Conservation (phyloP, 768 basidiomycete species). For the Calvatia gigantea region DNA sequence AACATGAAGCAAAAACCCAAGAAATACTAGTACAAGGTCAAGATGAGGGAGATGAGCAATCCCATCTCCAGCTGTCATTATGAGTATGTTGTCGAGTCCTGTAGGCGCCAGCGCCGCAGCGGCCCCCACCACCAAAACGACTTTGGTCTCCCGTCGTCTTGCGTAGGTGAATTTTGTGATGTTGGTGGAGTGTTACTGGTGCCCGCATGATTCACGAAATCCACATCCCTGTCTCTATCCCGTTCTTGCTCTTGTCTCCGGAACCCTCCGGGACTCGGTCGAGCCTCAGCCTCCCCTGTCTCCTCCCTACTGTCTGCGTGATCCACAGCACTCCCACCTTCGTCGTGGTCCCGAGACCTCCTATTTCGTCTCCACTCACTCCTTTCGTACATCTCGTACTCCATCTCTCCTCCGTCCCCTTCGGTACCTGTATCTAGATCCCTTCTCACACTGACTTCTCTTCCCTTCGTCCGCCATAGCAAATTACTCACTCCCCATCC, state of each 20-base stretch:
- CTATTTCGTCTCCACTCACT: slow-evolving; percentile 1
- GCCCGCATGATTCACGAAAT: not conserved
- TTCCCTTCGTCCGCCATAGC: slow-evolving; percentile 13
- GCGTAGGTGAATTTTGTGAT: slow-evolving; percentile 12
- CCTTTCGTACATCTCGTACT: slow-evolving; percentile 17
- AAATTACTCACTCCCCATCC: slow-evolving; percentile 13
- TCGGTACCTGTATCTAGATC: not conserved
- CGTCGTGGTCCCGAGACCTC: not conserved
- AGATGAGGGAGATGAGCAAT: not conserved
- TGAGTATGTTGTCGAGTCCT: slow-evolving; percentile 72
- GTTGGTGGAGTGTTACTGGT: slow-evolving; percentile 1
- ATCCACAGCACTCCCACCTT: not conserved
- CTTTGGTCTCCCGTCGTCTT: slow-evolving; percentile 17
- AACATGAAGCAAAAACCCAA: not conserved
- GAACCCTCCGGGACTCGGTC: not conserved
- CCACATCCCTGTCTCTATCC: not conserved
- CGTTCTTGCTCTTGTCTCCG: not conserved
- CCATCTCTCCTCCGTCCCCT: slow-evolving; percentile 23
- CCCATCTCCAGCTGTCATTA: not conserved
- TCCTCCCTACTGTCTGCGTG: slow-evolving; percentile 10
- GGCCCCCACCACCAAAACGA: slow-evolving; percentile 86
- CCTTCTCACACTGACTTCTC: slow-evolving; percentile 13
- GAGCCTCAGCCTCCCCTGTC: not conserved
- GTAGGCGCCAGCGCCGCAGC: slow-evolving; percentile 66
- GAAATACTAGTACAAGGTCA: not conserved